These are phyloP conservation scores for Quercus gilva DNA, from an alignment of 306 rosid species.

Conservation along the genomic window DNA sequence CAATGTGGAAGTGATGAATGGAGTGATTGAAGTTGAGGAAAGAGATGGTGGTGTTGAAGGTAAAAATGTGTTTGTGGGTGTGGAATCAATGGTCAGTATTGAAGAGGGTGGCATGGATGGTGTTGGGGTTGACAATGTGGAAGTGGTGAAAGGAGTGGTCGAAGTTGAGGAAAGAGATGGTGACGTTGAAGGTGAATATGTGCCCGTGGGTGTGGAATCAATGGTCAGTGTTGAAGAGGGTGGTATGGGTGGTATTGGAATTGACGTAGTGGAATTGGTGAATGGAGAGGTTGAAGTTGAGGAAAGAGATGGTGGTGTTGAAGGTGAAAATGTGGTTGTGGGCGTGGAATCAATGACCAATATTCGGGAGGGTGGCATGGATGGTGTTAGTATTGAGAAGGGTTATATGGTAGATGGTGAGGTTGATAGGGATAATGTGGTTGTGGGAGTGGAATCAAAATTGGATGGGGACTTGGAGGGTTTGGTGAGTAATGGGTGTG, in stretches of 20 bases:
- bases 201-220: background rate
- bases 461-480: background rate
- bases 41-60: background rate
- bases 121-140: slow-evolving; percentile 19
- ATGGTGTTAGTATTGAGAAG: slow-evolving; percentile 12
- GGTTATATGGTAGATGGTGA: slow-evolving; percentile 2
- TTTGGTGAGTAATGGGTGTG: background rate
- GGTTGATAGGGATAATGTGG: slow-evolving; percentile 22
- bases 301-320: background rate
- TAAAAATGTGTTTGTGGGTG: no score
- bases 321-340: slow-evolving; percentile 8
- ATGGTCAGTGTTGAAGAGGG: background rate
- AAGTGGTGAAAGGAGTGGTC: background rate
- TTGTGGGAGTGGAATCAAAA: background rate
- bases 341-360: background rate
- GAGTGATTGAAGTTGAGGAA: slow-evolving; percentile 7
- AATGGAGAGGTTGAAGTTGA: slow-evolving; percentile 2
- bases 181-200: slow-evolving; percentile 1
- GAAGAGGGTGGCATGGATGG: background rate
- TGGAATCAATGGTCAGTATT: no score
- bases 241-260: slow-evolving; percentile 5
- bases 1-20: slow-evolving; percentile 8
- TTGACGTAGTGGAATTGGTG: slow-evolving; percentile 7
- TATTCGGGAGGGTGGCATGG: background rate
- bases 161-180: slow-evolving; percentile 7